A percentile compares a stretch with the other conserved stretches of the same genome.
Conservation (phyloP, 495 filamentous ascomycete genomes). For the Talaromyces wortmannii region DNA sequence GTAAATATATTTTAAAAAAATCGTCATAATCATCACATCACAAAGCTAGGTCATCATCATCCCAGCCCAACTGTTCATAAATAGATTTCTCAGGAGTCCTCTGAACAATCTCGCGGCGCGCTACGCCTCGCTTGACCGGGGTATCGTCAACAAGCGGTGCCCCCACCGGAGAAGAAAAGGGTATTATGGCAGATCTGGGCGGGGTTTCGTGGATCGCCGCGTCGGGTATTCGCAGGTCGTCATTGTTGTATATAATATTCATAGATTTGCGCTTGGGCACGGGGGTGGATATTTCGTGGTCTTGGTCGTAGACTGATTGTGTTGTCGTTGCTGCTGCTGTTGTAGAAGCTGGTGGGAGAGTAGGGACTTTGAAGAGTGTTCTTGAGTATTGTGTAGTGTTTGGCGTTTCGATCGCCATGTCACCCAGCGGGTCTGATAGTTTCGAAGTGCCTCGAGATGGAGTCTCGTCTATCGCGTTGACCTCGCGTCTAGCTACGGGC, state of each 20-base stretch:
- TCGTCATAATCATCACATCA: conserved; percentile 11
- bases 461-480: conserved; percentile 41
- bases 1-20: too few relatives aligned
- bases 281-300: not conserved
- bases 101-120: conserved; percentile 12
- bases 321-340: conserved; percentile 7
- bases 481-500: conserved; percentile 6
- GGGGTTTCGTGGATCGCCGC: conserved; percentile 2
- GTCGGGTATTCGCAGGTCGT: not conserved
- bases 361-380: conserved; percentile 30
- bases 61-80: conserved; percentile 72
- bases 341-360: conserved; percentile 15
- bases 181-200: not conserved
- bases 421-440: conserved; percentile 18
- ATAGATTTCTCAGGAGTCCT: conserved; percentile 47
- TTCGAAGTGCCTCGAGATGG: conserved; percentile 42
- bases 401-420: conserved; percentile 9
- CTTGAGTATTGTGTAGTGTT: conserved; percentile 7
- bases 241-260: not conserved
- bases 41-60: conserved; percentile 48
- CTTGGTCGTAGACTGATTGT: conserved; percentile 5
- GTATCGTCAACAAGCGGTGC: conserved; percentile 1
- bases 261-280: not conserved
- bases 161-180: not conserved
- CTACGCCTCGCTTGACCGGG: conserved; percentile 6